Base-by-base conservation (phyloP, 2,329 filamentous ascomycete species). In the Nigrospora sphaerica region DNA sequence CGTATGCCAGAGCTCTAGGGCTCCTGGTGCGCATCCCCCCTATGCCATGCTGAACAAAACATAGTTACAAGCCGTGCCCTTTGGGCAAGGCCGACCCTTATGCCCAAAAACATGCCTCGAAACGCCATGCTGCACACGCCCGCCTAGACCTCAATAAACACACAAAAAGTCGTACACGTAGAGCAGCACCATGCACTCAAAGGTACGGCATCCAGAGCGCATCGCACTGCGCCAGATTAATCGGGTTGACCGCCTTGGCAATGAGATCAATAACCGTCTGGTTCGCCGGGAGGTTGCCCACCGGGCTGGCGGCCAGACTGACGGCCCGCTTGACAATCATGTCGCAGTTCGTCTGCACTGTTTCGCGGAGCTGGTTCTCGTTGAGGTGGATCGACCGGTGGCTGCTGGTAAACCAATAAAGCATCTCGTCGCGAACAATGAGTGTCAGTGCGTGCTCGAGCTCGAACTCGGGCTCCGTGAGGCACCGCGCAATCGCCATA, bases 151-250 rank as follows among this genome's bases (percentile, higher is more conserved):
- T 10, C 23, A 6, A 28, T 28, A 28, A 28, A 28, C 23, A 28
- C 23, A 28, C 23, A 28, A 28, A 28, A 28, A 28, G 2, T 28
- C 23, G 23, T 28, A 28, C 23, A 28, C 23, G 23, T 6, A 9
- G 31, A 32, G 14, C n/a, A 17, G n/a, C 17, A 32, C 12, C 13
- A n/a, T 32, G 18, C n/a, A 12, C 42, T 37, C 74, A 97, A 61
- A 97, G 71, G 72, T 95, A 98, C 19, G 89, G 85, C 92, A 97
- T 97, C 90, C 93, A 99, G 57, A 98, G 71, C 48, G 91, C 83
- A 73, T 98, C 93, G 60, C 87, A 91, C 66, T 88, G 80, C 39
- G 86, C 85, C 67, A 99, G 66, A 64, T 93, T 90, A 71, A 88
- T 83, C 1, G 93, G 93, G 67, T 95, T 95, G 14, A 95, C 91